Conservation (phyloP, 345 rosid species). For the Toxicodendron radicans region DNA sequence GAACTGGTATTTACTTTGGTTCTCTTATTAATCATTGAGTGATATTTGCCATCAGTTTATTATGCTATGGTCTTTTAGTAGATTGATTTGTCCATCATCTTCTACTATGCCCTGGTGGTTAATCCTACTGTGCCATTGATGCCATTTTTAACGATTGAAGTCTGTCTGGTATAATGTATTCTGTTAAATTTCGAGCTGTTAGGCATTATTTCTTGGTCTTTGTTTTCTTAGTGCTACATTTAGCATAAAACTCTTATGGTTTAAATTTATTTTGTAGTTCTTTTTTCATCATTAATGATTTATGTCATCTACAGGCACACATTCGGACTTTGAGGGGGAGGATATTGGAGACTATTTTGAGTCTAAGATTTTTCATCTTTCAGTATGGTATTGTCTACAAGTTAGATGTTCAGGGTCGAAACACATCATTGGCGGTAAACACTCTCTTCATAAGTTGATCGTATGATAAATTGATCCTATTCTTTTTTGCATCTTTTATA, state of each 20-base stretch:
- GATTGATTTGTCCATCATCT: background rate
- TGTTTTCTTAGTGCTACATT: background rate
- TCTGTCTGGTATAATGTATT: background rate
- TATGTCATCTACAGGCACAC: conserved; percentile 59
- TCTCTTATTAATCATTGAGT: background rate
- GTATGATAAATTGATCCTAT: background rate
- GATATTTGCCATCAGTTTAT: background rate
- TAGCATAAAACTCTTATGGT: background rate
- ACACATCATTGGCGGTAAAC: conserved; percentile 71
- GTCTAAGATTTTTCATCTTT: conserved; percentile 84
- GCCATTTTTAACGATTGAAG: background rate
- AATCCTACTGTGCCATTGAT: background rate
- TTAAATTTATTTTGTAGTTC: background rate
- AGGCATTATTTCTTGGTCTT: background rate
- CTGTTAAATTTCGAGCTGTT: background rate
- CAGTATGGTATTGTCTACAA: conserved; percentile 97
- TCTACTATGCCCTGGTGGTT: background rate
- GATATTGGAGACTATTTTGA: conserved; percentile 81
- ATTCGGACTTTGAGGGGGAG: conserved; percentile 84
- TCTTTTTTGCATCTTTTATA: background rate
- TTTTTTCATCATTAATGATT: conserved; percentile 11
- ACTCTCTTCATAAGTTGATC: no score
- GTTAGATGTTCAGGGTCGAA: conserved; percentile 47
- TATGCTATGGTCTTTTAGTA: background rate
- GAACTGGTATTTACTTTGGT: conserved; percentile 62